These are phyloP conservation scores for Kwoniella mangroviensis DNA, from an alignment of 768 basidiomycete genomes.

Conservation along the genomic window DNA sequence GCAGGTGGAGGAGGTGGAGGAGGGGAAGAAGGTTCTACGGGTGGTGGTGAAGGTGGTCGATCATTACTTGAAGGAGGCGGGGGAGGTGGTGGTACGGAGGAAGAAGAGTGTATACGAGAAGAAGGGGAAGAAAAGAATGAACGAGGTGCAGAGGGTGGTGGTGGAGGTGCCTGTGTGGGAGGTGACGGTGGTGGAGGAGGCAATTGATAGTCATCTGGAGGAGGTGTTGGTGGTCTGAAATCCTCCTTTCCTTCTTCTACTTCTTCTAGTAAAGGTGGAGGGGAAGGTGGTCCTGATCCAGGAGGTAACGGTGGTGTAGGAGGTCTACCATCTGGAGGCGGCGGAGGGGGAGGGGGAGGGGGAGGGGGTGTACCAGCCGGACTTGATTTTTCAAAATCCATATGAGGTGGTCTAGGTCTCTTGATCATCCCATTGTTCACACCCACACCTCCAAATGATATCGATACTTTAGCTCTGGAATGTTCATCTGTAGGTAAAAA, in stretches of 20 bases:
- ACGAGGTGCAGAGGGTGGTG: constrained; percentile 12
- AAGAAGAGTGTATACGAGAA: background rate
- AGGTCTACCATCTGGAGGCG: constrained; percentile 12
- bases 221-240: constrained; percentile 29
- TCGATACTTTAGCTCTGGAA: constrained; percentile 18
- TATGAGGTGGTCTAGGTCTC: constrained; percentile 22
- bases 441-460: constrained; percentile 12
- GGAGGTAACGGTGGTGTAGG: constrained; percentile 9
- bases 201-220: constrained; percentile 18
- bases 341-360: constrained; percentile 2
- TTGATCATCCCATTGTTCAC: background rate
- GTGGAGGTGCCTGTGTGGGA: background rate
- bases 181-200: constrained; percentile 24
- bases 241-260: background rate
- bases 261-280: background rate
- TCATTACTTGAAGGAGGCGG: constrained; percentile 18
- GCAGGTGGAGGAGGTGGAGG: constrained; percentile 35
- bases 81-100: background rate
- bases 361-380: constrained; percentile 3
- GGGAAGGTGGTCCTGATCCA: constrained; percentile 3
- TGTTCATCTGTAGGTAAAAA: constrained; percentile 9
- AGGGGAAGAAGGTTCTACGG: constrained; percentile 27
- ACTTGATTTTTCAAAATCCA: constrained; percentile 17
- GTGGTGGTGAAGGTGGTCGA: constrained; percentile 34
- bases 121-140: background rate